Base-by-base conservation (phyloP, 2,329 filamentous ascomycete genomes). In the Atkinsonella texensis region DNA sequence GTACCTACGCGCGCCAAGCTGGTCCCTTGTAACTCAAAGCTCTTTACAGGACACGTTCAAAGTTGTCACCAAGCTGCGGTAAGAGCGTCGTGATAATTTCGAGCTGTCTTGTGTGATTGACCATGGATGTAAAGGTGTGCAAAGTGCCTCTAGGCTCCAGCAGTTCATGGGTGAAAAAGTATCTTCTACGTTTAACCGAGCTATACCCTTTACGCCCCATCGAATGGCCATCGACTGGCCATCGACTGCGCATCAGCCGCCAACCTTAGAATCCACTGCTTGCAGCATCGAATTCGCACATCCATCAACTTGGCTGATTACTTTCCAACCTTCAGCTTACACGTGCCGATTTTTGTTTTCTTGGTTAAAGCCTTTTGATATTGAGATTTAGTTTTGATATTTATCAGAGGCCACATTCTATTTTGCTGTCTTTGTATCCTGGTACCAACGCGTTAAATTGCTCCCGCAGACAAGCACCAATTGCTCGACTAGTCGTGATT, bases 131-230 rank as follows among this genome's bases (percentile, higher is more conserved):
- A 8, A 28, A 28, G 5, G 28, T 28, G 28, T 8, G 4, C 5
- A 28, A 28, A 28, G 28, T 28, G 28, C 7, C 28, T 28, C 28
- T 28, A 28, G 28, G 28, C 7, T 28, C 28, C 28, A 4, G 28
- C 28, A 28, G 28, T 28, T 2, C 5, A 8, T 28, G 28, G 28
- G 2, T 28, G 28, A 28, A 8, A 28, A 28, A 28, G 28, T 28
- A 28, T 28, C 28, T 28, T 38, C 7, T 7, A 38, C 35, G 51
- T 62, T 63, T 60, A 63, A 49, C 62, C 62, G 62, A 63, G 40
- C 47, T 59, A 63, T 63, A 64, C 35, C 62, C 62, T 59, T 55
- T 53, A 47, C 51, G 55, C 46, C 10, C n/a, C 42, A 44, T 33
- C 20, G 32, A 2, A 5, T 31, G 43, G 18, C 49, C 28, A 28